Evolutionary conservation across 2,329 filamentous ascomycete species (phyloP).

Genomic region (Colletotrichum musicola): DNA sequence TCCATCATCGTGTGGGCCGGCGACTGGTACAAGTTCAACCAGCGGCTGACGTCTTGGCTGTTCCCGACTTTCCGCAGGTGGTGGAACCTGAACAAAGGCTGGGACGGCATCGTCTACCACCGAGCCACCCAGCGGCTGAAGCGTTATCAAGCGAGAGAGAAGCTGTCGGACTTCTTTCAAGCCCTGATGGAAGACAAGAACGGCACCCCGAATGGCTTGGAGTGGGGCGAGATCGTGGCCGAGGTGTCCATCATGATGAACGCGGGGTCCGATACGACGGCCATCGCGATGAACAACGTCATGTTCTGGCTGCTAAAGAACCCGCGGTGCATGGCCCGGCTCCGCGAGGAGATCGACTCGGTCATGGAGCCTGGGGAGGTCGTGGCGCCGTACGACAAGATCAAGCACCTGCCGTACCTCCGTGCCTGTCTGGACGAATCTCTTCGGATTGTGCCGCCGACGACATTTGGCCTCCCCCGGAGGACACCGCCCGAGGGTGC

Average conservation of each 20-base stretch:
- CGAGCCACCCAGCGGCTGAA: constrained; percentile 37
- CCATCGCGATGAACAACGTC: constrained; percentile 63
- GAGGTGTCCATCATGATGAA: constrained; percentile 66
- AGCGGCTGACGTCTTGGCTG: constrained; percentile 44
- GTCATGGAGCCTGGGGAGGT: constrained; percentile 57
- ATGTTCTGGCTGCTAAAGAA: constrained; percentile 65
- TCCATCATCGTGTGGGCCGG: constrained; percentile 64
- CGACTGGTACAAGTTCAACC: constrained; percentile 61
- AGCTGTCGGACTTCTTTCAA: constrained; percentile 70
- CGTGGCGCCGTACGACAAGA: constrained; percentile 62
- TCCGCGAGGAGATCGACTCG: constrained; percentile 56
- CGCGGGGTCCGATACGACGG: constrained; percentile 64
- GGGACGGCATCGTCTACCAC: constrained; percentile 51
- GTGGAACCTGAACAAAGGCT: constrained; percentile 50
- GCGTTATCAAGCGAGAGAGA: constrained; percentile 63
- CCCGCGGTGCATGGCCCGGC: constrained; percentile 53
- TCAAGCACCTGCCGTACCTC: constrained; percentile 65
- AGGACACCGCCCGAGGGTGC: constrained; percentile 58
- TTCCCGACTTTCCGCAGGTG: constrained; percentile 10
- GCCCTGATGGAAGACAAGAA: constrained; percentile 63
- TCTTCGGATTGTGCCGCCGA: constrained; percentile 59
- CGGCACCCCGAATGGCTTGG: constrained; percentile 56
- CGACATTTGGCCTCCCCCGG: constrained; percentile 56
- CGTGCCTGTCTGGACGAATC: constrained; percentile 65
- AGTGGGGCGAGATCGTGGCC: constrained; percentile 70